Evolutionary conservation across 2,329 filamentous ascomycete species (phyloP), one percentile per base, ranked within the genome.

Genomic region (Ophiobolus disseminans): DNA sequence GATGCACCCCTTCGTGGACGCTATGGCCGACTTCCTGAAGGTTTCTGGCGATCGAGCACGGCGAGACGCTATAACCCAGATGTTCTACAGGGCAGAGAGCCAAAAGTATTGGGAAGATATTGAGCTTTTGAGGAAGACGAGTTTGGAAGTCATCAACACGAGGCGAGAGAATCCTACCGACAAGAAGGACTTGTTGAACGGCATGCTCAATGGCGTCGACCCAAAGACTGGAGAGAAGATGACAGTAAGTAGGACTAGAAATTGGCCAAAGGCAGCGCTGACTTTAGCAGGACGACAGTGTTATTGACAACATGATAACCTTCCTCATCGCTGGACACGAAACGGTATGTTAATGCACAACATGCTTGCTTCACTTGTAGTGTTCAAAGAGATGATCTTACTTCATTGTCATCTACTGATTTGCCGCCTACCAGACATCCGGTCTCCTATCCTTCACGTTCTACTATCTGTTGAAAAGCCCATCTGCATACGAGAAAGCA

Each of bases 221-320:
- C 81, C 83, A 0, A 78, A 86, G 62, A 88, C 86, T 0, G 84
- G 83, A 21, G 75, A 79, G 49, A 72, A 72, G 2, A 75, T 90
- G 55, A 79, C 73, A 9, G 60, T 60, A 17, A 47, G 58, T 46
- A 14, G 3, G 2, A 22, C 13, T n/a, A n/a, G n/a, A n/a, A n/a
- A n/a, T n/a, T n/a, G n/a, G n/a, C n/a, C n/a, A n/a, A n/a, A n/a
- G n/a, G n/a, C n/a, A n/a, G n/a, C 13, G 20, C 31, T 62, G 17
- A 62, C 7, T 4, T 31, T 1, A 7, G 7, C n/a, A 62, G 4
- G 81, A 88, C 4, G 80, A 81, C 8, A 82, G 83, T 50, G 80
- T 88, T 39, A 78, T 87, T 38, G 84, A 88, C 68, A 86, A 90
- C 66, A 84, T 90, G 57, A 82, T 88, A 43, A 81, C 82, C 2